A percentile compares a stretch with the other conserved stretches of the same genome.
Conservation (phyloP, 2,329 filamentous ascomycete genomes). For the Ophiocordyceps sinensis region DNA sequence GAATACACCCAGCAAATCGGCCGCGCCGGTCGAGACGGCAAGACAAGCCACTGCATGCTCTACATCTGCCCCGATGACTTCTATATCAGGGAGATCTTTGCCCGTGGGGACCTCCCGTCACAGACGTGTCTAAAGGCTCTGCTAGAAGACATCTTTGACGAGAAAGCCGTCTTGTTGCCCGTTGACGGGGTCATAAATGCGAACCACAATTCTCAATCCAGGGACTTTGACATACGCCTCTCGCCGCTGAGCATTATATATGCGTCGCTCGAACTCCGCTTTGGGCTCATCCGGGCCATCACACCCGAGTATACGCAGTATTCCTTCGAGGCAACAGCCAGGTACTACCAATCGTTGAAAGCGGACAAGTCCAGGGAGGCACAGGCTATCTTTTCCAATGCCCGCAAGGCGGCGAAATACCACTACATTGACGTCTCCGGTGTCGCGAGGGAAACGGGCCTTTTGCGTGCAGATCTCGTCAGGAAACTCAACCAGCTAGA, state of each 20-base stretch:
- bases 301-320: slow-evolving; percentile 44
- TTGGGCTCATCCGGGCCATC: slow-evolving; percentile 38
- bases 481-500: slow-evolving; percentile 39
- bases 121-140: slow-evolving; percentile 29
- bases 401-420: slow-evolving; percentile 25
- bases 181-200: slow-evolving; percentile 14
- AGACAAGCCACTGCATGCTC: slow-evolving; percentile 39
- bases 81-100: slow-evolving; percentile 43
- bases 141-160: slow-evolving; percentile 35
- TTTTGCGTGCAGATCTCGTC: slow-evolving; percentile 33
- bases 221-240: slow-evolving; percentile 36
- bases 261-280: slow-evolving; percentile 45
- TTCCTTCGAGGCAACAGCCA: slow-evolving; percentile 25
- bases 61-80: slow-evolving; percentile 43
- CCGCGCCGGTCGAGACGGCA: slow-evolving; percentile 38
- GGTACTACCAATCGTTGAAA: slow-evolving; percentile 16
- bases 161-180: slow-evolving; percentile 5
- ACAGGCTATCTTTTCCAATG: slow-evolving; percentile 25
- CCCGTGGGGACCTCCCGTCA: slow-evolving; percentile 44
- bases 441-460: slow-evolving; percentile 13
- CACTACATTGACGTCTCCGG: slow-evolving; percentile 33
- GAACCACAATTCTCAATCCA: slow-evolving; percentile 28
- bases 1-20: slow-evolving; percentile 45
- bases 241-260: slow-evolving; percentile 38
- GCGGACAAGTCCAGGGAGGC: slow-evolving; percentile 26